Percentiles rank a stretch among this genome's conserved stretches.
phyloP scores from a whole-genome alignment of 768 basidiomycete genomes.

The Amanita molliuscula region DNA sequence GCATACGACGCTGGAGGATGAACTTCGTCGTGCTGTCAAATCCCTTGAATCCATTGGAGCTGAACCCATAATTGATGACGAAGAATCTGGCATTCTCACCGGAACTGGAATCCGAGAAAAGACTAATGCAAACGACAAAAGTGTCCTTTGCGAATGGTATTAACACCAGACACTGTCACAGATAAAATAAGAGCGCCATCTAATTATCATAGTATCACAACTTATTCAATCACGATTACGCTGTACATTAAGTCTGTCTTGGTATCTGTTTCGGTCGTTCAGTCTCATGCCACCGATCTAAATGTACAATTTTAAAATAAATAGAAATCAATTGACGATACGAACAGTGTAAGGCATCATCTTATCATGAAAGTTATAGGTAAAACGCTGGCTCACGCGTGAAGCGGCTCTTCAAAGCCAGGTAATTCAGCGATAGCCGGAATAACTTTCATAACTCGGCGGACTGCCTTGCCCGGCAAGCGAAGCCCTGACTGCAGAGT shows the following conservation, averaged over 20 bases:
- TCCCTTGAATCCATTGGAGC: conserved; percentile 19
- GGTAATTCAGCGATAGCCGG: conserved; percentile 32
- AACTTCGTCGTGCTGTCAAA: conserved; percentile 37
- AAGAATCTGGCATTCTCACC: conserved; percentile 39
- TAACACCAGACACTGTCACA: background rate
- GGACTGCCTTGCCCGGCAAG: conserved; percentile 27
- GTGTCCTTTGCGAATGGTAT: background rate
- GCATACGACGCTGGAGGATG: conserved; percentile 49
- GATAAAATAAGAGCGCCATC: no score
- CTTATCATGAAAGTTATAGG: background rate
- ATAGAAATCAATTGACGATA: background rate
- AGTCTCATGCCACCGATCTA: background rate
- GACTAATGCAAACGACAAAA: conserved; percentile 8
- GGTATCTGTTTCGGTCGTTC: background rate
- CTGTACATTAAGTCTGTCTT: background rate
- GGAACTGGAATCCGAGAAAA: conserved; percentile 48
- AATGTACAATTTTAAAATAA: background rate
- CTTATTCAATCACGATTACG: no score
- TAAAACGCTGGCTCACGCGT: conserved; percentile 10
- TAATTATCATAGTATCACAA: no score
- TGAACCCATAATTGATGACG: conserved; percentile 24
- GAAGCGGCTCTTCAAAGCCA: conserved; percentile 3
- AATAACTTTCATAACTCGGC: conserved; percentile 45
- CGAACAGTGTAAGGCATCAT: background rate
- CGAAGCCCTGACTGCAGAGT: conserved; percentile 67